Conservation (phyloP, 1,139 yeast genomes). For the Zygotorulaspora mrakii region DNA sequence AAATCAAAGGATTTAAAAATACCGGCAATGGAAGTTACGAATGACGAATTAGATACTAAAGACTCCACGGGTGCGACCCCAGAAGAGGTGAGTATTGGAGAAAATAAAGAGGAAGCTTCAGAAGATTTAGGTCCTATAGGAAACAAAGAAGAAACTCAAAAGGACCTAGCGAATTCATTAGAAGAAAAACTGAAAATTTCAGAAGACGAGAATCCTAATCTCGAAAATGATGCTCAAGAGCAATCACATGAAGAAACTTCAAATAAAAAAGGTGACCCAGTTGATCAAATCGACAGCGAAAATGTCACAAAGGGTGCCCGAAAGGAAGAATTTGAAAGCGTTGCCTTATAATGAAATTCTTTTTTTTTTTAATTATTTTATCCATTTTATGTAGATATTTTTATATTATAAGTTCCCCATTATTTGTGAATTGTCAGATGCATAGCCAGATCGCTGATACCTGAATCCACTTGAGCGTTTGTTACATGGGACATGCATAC, state of each 20-base stretch:
- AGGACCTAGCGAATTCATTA: constrained; percentile 4
- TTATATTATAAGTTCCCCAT: too few relatives aligned
- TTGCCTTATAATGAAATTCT: constrained; percentile 25
- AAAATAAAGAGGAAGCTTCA: neutral
- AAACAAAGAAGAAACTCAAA: neutral
- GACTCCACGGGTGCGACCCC: neutral
- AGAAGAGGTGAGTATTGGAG: neutral
- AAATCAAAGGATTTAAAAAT: constrained; percentile 6
- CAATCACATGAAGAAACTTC: constrained; percentile 8
- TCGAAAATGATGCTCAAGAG: constrained; percentile 11
- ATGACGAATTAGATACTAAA: neutral
- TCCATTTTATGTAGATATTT: constrained; percentile 3
- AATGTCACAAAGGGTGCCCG: constrained; percentile 15
- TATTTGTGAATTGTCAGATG: too few relatives aligned
- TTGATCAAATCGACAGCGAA: constrained; percentile 8
- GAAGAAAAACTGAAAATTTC: constrained; percentile 3
- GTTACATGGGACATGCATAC: too few relatives aligned
- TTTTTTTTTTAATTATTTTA: neutral
- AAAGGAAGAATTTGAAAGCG: constrained; percentile 30
- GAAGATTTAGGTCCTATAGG: neutral
- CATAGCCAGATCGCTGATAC: too few relatives aligned
- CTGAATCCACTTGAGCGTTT: too few relatives aligned
- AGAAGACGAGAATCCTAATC: constrained; percentile 21
- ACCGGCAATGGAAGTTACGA: constrained; percentile 4
- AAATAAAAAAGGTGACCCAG: constrained; percentile 8